Percentiles rank a stretch among this genome's conserved stretches.
Conservation (phyloP, 2,329 filamentous ascomycete genomes). For the Pestalotiopsis sp. region DNA sequence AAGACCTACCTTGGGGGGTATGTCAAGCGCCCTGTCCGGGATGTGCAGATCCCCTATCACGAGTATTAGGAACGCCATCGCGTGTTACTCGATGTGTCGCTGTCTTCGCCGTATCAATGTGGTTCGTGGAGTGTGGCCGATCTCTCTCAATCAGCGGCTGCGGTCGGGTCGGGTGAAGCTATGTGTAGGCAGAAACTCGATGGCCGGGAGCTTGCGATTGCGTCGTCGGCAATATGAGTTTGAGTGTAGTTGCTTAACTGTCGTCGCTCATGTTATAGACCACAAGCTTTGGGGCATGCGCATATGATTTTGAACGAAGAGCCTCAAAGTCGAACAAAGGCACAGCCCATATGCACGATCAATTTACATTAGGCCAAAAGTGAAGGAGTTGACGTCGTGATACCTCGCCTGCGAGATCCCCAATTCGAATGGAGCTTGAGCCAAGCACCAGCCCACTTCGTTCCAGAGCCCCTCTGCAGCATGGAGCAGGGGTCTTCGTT, state of each 20-base stretch:
- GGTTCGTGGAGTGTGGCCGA: neutral
- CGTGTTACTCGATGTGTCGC: slow-evolving; percentile 27
- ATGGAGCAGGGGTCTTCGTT: slow-evolving; percentile 5
- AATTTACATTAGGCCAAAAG: neutral
- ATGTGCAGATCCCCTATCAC: slow-evolving; percentile 94
- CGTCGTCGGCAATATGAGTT: neutral
- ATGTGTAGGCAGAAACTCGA: neutral
- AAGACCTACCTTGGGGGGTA: slow-evolving; percentile 76
- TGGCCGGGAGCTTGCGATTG: neutral
- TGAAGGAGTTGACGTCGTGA: slow-evolving; percentile 7
- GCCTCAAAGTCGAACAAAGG: neutral
- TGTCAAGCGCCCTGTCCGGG: slow-evolving; percentile 87
- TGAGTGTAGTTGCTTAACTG: neutral
- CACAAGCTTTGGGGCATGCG: neutral
- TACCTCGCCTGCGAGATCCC: neutral
- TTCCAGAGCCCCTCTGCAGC: neutral
- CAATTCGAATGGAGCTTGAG: neutral
- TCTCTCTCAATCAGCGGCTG: neutral
- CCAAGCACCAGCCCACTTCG: slow-evolving; percentile 4
- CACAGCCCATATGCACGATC: neutral
- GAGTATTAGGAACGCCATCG: slow-evolving; percentile 86
- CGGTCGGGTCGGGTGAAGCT: neutral
- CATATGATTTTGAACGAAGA: neutral
- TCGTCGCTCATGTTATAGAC: neutral
- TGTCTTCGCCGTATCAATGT: slow-evolving; percentile 16